phyloP scores from a whole-genome alignment of 176 grass and related monocot genomes.

The Pharus latifolius region DNA sequence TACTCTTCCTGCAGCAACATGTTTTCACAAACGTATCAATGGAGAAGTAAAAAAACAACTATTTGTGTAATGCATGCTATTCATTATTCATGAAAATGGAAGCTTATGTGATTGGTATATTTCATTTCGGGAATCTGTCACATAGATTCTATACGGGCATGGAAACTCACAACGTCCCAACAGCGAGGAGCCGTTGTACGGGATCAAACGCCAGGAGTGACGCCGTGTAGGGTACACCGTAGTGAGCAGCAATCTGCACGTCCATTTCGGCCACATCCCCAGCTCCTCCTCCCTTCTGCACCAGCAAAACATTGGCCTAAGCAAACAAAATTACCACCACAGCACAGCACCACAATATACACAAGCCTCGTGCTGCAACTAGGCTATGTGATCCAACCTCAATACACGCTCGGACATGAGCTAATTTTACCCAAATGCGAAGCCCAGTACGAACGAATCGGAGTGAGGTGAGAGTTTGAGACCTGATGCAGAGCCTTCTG shows the following conservation, averaged over 20 bases:
- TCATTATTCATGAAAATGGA: neutral
- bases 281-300: neutral
- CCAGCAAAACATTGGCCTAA: neutral
- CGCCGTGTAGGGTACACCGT: conserved; percentile 71
- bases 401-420: conserved; percentile 15
- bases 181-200: conserved; percentile 79
- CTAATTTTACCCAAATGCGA: neutral
- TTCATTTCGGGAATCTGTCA: neutral
- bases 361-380: too few species aligned
- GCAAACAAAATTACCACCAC: neutral
- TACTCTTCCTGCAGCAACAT: neutral
- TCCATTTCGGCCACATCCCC: conserved; percentile 27
- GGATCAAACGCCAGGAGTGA: conserved; percentile 73
- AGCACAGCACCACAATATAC: neutral
- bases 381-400: too few species aligned
- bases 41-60: too few species aligned
- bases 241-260: conserved; percentile 64
- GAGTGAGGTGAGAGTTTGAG: neutral
- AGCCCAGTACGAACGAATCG: neutral
- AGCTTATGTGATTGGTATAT: neutral
- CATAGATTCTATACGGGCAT: neutral
- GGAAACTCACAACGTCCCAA: conserved; percentile 68
- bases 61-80: too few species aligned
- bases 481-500: conserved; percentile 57
- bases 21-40: neutral